A percentile compares a stretch with the other conserved stretches of the same genome.
phyloP scores from a whole-genome alignment of 768 basidiomycete species.

The Trametes gibbosa region DNA sequence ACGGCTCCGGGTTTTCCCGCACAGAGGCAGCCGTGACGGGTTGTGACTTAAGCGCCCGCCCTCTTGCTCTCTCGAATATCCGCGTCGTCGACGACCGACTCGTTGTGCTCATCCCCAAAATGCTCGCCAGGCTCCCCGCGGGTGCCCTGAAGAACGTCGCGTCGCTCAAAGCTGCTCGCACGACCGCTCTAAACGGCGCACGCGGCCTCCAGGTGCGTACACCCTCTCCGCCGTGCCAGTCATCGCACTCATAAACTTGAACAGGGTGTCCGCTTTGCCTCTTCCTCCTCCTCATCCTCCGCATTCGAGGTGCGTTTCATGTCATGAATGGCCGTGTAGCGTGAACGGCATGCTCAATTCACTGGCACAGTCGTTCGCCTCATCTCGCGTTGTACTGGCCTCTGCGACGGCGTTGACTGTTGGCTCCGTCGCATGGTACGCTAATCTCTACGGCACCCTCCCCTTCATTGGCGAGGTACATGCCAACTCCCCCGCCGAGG shows the following conservation, averaged over 20 bases:
- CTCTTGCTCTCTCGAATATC: conserved; percentile 41
- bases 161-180: conserved; percentile 44
- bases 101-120: conserved; percentile 44
- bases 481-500: conserved; percentile 89
- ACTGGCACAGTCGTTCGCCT: conserved; percentile 51
- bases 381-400: conserved; percentile 71
- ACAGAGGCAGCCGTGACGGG: conserved; percentile 13
- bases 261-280: conserved; percentile 68
- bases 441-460: conserved; percentile 85
- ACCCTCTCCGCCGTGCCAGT: conserved; percentile 10
- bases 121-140: conserved; percentile 81
- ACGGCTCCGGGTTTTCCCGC: conserved; percentile 27
- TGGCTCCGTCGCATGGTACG: conserved; percentile 96
- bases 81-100: conserved; percentile 28
- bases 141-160: conserved; percentile 63
- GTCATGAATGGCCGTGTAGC: too few species aligned
- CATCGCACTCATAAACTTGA: conserved; percentile 21
- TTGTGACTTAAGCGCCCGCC: conserved; percentile 37
- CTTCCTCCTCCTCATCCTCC: conserved; percentile 51
- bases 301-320: conserved; percentile 65
- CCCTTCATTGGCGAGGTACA: conserved; percentile 91
- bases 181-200: conserved; percentile 40
- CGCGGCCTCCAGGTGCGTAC: conserved; percentile 51
- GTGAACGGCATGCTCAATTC: background rate
- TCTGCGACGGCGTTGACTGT: conserved; percentile 75